Evolutionary conservation across 495 filamentous ascomycete species (phyloP).

Genomic region (Trichoderma gamsii): DNA sequence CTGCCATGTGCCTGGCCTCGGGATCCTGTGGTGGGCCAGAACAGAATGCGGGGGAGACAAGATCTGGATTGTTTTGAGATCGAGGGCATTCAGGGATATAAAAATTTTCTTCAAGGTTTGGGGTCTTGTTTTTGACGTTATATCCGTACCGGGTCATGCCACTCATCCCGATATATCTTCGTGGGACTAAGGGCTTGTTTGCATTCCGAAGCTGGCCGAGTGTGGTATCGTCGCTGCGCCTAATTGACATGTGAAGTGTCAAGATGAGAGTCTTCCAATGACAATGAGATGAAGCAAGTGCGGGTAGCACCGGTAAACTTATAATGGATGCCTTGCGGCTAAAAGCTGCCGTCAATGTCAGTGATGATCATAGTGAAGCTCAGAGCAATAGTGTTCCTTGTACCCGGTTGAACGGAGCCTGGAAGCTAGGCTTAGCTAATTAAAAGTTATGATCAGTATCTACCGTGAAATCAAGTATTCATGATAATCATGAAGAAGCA

Average conservation of each 20-base stretch:
- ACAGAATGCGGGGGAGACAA: slow-evolving; percentile 6
- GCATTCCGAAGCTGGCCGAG: background rate
- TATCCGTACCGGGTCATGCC: background rate
- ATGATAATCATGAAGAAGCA: too few species aligned
- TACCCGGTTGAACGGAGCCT: too few species aligned
- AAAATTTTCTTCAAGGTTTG: background rate
- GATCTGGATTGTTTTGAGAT: slow-evolving; percentile 3
- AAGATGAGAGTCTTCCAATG: background rate
- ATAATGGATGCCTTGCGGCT: too few species aligned
- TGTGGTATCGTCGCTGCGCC: background rate
- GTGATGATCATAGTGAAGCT: too few species aligned
- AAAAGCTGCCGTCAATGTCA: too few species aligned
- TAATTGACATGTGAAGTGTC: background rate
- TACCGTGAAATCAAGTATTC: too few species aligned
- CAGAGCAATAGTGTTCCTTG: too few species aligned
- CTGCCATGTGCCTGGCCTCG: slow-evolving; percentile 6
- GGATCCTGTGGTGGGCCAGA: background rate
- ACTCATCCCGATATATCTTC: background rate
- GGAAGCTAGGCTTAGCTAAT: too few species aligned
- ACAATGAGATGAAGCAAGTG: background rate
- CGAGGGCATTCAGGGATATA: background rate
- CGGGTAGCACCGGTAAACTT: background rate
- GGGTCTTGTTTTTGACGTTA: background rate
- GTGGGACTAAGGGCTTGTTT: background rate
- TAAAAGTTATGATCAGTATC: too few species aligned